Evolutionary conservation across 2,329 filamentous ascomycete species (phyloP).

Genomic region (Paracoccidioides lutzii): DNA sequence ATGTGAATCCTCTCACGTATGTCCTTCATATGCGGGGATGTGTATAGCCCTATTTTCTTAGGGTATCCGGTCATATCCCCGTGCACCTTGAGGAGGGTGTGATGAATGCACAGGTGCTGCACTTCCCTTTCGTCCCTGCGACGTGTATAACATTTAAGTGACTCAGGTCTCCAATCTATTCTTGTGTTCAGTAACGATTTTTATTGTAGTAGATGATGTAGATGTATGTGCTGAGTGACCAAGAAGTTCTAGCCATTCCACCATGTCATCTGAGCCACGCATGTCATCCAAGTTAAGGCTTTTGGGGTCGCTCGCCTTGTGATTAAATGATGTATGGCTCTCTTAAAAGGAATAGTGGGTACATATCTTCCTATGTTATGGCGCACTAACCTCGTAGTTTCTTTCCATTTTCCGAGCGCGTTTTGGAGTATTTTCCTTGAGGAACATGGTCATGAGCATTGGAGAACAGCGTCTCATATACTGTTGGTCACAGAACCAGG

Average conservation of each 20-base stretch:
- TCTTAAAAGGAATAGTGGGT: background rate
- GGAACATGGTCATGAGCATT: background rate
- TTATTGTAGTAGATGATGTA: background rate
- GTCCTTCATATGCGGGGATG: conserved; percentile 44
- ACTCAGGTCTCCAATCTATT: background rate
- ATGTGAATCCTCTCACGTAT: conserved; percentile 10
- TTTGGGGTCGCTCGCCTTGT: background rate
- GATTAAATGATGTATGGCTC: background rate
- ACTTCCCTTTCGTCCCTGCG: conserved; percentile 10
- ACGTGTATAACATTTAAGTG: conserved; percentile 8
- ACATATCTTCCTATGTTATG: background rate
- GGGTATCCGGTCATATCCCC: conserved; percentile 5
- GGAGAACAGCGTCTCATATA: background rate
- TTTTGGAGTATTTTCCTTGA: background rate
- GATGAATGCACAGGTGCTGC: conserved; percentile 9
- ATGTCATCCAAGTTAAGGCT: background rate
- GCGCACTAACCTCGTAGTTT: background rate
- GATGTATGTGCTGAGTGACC: background rate
- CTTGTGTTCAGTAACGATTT: background rate
- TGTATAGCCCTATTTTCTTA: conserved; percentile 49
- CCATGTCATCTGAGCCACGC: background rate
- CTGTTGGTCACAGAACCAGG: background rate
- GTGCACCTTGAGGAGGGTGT: conserved; percentile 1
- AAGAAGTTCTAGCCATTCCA: background rate
- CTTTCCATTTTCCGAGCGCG: background rate